Evolutionary conservation across 352 stramenopile genomes (phyloP).

Genomic region (Globisporangium polare): DNA sequence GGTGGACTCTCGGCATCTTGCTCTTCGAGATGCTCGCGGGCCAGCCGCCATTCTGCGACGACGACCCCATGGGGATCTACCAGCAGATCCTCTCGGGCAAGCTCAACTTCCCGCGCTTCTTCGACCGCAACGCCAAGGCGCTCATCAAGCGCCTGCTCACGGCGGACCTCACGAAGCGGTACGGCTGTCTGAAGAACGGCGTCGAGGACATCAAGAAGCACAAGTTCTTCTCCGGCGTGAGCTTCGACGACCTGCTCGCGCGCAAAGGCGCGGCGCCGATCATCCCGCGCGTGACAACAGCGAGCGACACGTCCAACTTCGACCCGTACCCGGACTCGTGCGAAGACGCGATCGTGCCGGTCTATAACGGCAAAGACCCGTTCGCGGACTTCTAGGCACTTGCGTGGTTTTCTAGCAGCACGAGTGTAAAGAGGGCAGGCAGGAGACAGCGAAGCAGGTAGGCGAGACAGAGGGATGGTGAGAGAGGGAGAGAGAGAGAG

Average conservation of each 20-base stretch:
- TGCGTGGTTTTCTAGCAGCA: not conserved
- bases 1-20: constrained; percentile 96
- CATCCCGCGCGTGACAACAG: constrained; percentile 87
- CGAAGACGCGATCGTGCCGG: constrained; percentile 88
- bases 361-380: constrained; percentile 91
- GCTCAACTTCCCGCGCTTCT: constrained; percentile 93
- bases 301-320: constrained; percentile 96
- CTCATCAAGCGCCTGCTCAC: constrained; percentile 97
- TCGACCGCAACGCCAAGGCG: constrained; percentile 94
- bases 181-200: constrained; percentile 95
- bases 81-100: constrained; percentile 94
- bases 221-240: constrained; percentile 93
- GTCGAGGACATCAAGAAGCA: constrained; percentile 96
- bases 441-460: not conserved
- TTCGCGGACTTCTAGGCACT: constrained; percentile 89
- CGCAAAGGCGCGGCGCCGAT: constrained; percentile 91
- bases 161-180: constrained; percentile 95
- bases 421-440: not conserved
- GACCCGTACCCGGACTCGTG: constrained; percentile 94
- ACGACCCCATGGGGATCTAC: constrained; percentile 96
- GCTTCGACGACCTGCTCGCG: constrained; percentile 89
- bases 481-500: not conserved
- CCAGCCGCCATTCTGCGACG: constrained; percentile 94
- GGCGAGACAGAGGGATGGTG: not conserved
- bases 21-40: constrained; percentile 98